Percentiles rank a stretch among this genome's conserved stretches.
These are phyloP conservation scores for Tricholoma matsutake DNA, from an alignment of 768 basidiomycete species.

Conservation along the genomic window DNA sequence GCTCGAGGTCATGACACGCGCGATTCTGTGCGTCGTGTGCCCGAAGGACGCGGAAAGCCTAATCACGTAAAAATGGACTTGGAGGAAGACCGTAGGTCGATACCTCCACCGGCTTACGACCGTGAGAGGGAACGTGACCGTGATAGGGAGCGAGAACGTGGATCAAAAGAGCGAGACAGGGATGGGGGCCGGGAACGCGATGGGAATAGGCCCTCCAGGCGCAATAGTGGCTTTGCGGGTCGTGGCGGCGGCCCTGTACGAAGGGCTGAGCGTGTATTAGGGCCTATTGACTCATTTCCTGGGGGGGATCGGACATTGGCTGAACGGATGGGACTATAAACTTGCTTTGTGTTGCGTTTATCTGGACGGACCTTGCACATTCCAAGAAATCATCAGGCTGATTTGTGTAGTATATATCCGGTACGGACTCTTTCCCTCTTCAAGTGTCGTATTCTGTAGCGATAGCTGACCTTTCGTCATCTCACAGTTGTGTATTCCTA, in stretches of 20 bases:
- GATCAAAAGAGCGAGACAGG: conserved; percentile 30
- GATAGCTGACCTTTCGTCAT: conserved; percentile 21
- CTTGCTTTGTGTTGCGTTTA: conserved; percentile 3
- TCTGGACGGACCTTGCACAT: conserved; percentile 14
- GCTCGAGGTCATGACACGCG: conserved; percentile 18
- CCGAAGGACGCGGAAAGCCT: conserved; percentile 22
- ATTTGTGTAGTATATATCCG: conserved; percentile 26
- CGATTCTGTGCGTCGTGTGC: conserved; percentile 21
- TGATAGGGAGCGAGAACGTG: conserved; percentile 37
- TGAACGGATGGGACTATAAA: conserved; percentile 77
- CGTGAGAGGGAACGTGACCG: conserved; percentile 27
- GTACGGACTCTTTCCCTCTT: conserved; percentile 14
- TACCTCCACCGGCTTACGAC: conserved; percentile 36
- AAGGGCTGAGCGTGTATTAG: conserved; percentile 32
- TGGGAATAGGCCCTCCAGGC: conserved; percentile 26
- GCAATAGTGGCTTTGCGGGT: conserved; percentile 44
- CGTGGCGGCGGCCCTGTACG: conserved; percentile 32
- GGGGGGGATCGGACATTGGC: conserved; percentile 77
- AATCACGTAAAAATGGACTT: conserved; percentile 48
- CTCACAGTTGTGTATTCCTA: conserved; percentile 24
- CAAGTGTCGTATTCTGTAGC: conserved; percentile 18
- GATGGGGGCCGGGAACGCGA: conserved; percentile 33
- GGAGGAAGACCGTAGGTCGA: conserved; percentile 48
- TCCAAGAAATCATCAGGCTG: conserved; percentile 10
- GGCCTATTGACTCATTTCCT: conserved; percentile 31